These are phyloP conservation scores for Nitzschia inconspicua DNA, from an alignment of 108 stramenopile species.

Conservation along the genomic window DNA sequence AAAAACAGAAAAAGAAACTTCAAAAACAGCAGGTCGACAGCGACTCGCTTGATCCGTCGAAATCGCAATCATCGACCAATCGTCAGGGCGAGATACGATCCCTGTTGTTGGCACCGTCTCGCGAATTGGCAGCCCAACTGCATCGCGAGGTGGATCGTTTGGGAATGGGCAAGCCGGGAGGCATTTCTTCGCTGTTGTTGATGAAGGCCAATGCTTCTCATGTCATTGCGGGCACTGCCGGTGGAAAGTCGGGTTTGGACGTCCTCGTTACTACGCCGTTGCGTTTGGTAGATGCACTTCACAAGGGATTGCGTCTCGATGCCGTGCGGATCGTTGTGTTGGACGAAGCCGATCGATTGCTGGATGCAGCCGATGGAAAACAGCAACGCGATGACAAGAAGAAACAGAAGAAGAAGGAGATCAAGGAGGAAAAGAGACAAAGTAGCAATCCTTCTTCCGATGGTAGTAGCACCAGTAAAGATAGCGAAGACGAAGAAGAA, in stretches of 20 bases:
- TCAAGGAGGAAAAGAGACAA: not conserved
- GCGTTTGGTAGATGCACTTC: slow-evolving; percentile 70
- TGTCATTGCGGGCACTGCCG: slow-evolving; percentile 56
- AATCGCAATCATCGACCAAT: not conserved
- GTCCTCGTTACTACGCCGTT: slow-evolving; percentile 75
- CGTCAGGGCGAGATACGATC: slow-evolving; percentile 64
- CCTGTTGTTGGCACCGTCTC: slow-evolving; percentile 88
- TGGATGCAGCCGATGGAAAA: slow-evolving; percentile 77
- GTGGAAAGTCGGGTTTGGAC: slow-evolving; percentile 75
- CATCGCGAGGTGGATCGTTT: slow-evolving; percentile 92
- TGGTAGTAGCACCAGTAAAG: not conserved
- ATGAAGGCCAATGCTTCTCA: slow-evolving; percentile 78
- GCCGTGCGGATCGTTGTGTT: slow-evolving; percentile 86
- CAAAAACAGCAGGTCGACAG: slow-evolving; percentile 20
- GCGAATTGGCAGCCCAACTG: slow-evolving; percentile 94
- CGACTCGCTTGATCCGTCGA: slow-evolving; percentile 36
- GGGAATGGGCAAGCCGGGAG: slow-evolving; percentile 73
- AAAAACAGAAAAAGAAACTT: slow-evolving; percentile 29
- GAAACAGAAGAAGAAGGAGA: not conserved
- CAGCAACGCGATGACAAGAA: slow-evolving; percentile 6
- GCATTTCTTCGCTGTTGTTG: slow-evolving; percentile 68
- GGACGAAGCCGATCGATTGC: slow-evolving; percentile 96
- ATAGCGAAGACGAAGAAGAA: slow-evolving; percentile 16
- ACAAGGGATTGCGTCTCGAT: slow-evolving; percentile 61
- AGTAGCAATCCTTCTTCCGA: not conserved